Percentiles rank a stretch among this genome's conserved stretches.
Conservation (phyloP, 495 filamentous ascomycete species). For the Ramalina intermedia region DNA sequence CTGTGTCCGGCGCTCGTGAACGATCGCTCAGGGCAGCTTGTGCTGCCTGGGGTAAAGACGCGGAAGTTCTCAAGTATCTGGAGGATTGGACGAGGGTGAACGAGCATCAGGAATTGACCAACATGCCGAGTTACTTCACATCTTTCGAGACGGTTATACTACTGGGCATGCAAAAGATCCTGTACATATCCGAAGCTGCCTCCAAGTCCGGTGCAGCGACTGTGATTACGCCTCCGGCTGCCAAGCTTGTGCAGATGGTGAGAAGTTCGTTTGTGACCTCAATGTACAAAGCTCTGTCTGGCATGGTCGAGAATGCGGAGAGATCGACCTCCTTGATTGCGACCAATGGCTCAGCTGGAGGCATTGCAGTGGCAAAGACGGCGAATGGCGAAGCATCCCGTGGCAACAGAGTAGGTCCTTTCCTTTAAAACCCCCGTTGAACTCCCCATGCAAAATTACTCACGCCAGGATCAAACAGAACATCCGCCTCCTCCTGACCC, state of each 20-base stretch:
- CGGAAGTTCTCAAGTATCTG: constrained; percentile 72
- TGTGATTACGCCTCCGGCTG: constrained; percentile 67
- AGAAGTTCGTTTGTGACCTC: constrained; percentile 77
- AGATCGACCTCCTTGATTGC: constrained; percentile 43
- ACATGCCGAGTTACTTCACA: constrained; percentile 72
- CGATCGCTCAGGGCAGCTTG: constrained; percentile 67
- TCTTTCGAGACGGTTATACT: constrained; percentile 68
- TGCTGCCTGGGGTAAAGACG: constrained; percentile 75
- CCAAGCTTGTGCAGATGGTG: constrained; percentile 75
- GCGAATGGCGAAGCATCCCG: neutral
- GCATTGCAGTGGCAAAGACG: neutral
- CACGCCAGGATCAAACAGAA: constrained; percentile 40
- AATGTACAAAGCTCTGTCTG: constrained; percentile 80
- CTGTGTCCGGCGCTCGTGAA: constrained; percentile 70
- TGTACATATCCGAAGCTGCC: constrained; percentile 71
- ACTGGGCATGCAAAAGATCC: constrained; percentile 75
- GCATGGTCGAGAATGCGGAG: constrained; percentile 93
- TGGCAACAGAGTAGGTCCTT: constrained; percentile 49
- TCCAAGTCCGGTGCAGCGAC: constrained; percentile 49
- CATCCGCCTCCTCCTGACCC: constrained; percentile 80
- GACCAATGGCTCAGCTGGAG: constrained; percentile 32
- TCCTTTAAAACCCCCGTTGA: neutral
- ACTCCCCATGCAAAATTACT: neutral
- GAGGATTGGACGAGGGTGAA: constrained; percentile 80
- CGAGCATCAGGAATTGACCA: constrained; percentile 70